Evolutionary conservation across 345 rosid genomes (phyloP).

Genomic region (Populus nigra): DNA sequence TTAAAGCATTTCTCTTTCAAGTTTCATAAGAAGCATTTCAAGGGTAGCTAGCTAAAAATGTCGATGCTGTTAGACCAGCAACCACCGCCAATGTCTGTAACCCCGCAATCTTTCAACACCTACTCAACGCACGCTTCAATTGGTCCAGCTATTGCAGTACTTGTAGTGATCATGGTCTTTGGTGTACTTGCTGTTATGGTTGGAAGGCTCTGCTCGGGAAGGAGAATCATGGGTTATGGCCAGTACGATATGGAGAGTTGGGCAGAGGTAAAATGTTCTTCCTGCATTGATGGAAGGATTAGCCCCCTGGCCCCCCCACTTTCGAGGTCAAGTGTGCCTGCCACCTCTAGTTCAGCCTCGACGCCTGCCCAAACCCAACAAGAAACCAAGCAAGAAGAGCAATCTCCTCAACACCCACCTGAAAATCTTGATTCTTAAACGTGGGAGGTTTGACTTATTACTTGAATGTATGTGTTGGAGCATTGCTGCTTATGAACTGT

Average conservation of each 20-base stretch:
- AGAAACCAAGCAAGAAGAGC: slow-evolving; percentile 33
- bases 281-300: slow-evolving; percentile 77
- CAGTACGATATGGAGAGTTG: slow-evolving; percentile 67
- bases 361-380: slow-evolving; percentile 26
- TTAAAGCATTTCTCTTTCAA: background rate
- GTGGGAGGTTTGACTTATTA: background rate
- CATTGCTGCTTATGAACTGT: background rate
- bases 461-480: background rate
- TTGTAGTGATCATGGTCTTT: slow-evolving; percentile 43
- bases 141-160: slow-evolving; percentile 56
- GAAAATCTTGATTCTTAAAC: slow-evolving; percentile 14
- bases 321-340: slow-evolving; percentile 12
- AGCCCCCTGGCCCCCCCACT: slow-evolving; percentile 21
- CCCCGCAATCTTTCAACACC: slow-evolving; percentile 33
- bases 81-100: slow-evolving; percentile 37
- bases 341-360: slow-evolving; percentile 15
- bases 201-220: slow-evolving; percentile 71
- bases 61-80: slow-evolving; percentile 44
- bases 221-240: slow-evolving; percentile 57
- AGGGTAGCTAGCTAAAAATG: slow-evolving; percentile 16
- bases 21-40: background rate
- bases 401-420: slow-evolving; percentile 24
- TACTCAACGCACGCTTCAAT: slow-evolving; percentile 36
- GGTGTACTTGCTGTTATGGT: slow-evolving; percentile 51
- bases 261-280: slow-evolving; percentile 58